Evolutionary conservation across 2,329 filamentous ascomycete species (phyloP), one percentile per base, ranked within the genome.

Genomic region (Neofusicoccum umdonicola): DNA sequence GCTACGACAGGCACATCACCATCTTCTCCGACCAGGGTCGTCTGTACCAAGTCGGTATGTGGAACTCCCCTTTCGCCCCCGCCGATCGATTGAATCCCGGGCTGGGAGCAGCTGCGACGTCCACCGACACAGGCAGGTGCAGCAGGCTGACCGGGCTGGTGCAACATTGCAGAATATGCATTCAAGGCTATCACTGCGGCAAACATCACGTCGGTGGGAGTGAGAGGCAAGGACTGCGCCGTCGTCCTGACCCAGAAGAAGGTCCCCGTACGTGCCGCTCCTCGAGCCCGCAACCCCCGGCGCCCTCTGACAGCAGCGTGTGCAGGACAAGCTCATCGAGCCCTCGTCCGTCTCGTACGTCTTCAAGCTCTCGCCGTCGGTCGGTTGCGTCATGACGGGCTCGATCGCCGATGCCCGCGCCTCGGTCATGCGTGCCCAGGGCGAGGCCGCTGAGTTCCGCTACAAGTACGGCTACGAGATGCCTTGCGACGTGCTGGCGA

Each of bases 401-500:
- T 97, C 95, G 70, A 98, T 99, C 79, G 94, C 95, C 73, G 95
- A 99, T 83, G 95, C 67, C 87, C 95, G 78, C 93, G 63, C 95
- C 37, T 96, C 92, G 69, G 92, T 96, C 67, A 92, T 92, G 80
- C 89, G 95, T 74, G 95, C 95, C 69, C 90, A 95, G 82, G 91
- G 92, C 72, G 95, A 99, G 82, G 95, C 95, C 70, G 94, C 94
- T 65, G 94, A 99, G 78, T 99, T 99, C 83, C 88, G 89, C 80
- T 99, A 99, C 88, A 97, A 97, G 83, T 97, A 88, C 78, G 95
- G 95, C 74, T 99, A 99, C 81, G 95, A 99, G 85, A 99, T 99
- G 95, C 95, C 95, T 66, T 96, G 93, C 79, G 95, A 99, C 80
- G 95, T 93, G 61, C 82, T 99, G 74, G 92, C 95, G 69, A 99